Base-by-base conservation (phyloP, 2,329 filamentous ascomycete genomes). In the Colletotrichum chrysophilum region DNA sequence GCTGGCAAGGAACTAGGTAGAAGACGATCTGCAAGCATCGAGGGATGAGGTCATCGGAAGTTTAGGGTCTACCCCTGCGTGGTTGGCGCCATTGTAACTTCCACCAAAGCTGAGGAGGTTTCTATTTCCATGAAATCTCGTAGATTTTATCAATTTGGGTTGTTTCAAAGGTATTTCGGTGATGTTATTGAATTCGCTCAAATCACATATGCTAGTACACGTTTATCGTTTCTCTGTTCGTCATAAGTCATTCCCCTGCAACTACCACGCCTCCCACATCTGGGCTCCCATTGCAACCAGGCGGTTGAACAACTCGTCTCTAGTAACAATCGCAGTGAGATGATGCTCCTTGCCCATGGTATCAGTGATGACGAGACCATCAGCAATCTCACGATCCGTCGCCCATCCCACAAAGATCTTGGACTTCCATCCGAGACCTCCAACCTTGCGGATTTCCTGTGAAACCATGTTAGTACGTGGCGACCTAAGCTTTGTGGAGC, bases 391-490 rank as follows among this genome's bases (percentile, higher is more conserved):
- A 64, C 92, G 89, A 1, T 92, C 90, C 80, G 95, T 89, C 1
- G 94, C 93, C 94, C 95, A 95, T 0, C 95, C 94, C 1, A 97
- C 94, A 3, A 97, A 89, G 66, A 97, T 85, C 86, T 95, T 96
- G 2, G 92, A 92, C 85, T 97, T 97, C 95, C 95, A 97, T 0
- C 95, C 94, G 43, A 96, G 87, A 0, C 95, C 95, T 6, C 95
- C 95, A 3, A 96, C 87, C 85, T 97, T 97, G 82, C 92, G 94
- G 69, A 97, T 81, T 82, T 96, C 94, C 2, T 77, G 14, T 3
- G 2, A 34, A 52, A 13, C 2, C 5, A 12, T 4, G 3, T 66
- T 8, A 71, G 36, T 1, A 34, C 5, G 14, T 34, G n/a, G 1
- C 18, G 9, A 2, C 2, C 3, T 0, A 24, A 32, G 3, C 7